Evolutionary conservation across 192 early-diverging fungal species (phyloP), one percentile per base, ranked within the genome.

Genomic region (Geranomyces michiganensis): DNA sequence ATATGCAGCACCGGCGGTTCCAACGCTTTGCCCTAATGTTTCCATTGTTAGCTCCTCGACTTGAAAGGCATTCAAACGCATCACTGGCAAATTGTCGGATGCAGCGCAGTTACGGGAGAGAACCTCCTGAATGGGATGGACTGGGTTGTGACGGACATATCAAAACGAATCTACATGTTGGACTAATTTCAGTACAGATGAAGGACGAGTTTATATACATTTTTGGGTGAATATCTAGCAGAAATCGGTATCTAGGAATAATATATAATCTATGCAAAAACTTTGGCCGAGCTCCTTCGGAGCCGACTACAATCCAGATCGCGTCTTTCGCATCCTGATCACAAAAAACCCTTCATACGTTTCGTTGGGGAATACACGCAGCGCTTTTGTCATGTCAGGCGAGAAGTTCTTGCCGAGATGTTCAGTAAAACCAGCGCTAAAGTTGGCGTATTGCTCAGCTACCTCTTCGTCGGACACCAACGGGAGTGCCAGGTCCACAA

Each of bases 141-240:
- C 76, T 99, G 97, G 97, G 81, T 96, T 7, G 91, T 97, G 3
- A 77, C 76, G 22, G 97, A 99, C 74, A 92, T 99, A 62, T 93
- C 89, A 24, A 82, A 90, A 6, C 84, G 95, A 49, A 94, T 98
- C 59, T 98, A 75, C 60, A 75, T 80, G 72, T 44, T 85, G 46
- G 83, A 85, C 31, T 84, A 65, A 67, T 8, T 29, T 60, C 7
- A 53, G 51, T n/a, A n/a, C n/a, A n/a, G n/a, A n/a, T n/a, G n/a
- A n/a, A n/a, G n/a, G n/a, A n/a, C n/a, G n/a, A n/a, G n/a, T n/a
- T n/a, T n/a, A 53, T 15, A 17, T n/a, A 53, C 36, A 41, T 41
- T 41, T 41, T 41, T 41, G 36, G 36, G 36, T n/a, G n/a, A n/a
- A n/a, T n/a, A n/a, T n/a, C n/a, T n/a, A n/a, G n/a, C n/a, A n/a